Conservation (phyloP, 331 rosid species). For the Acacia pycnantha region DNA sequence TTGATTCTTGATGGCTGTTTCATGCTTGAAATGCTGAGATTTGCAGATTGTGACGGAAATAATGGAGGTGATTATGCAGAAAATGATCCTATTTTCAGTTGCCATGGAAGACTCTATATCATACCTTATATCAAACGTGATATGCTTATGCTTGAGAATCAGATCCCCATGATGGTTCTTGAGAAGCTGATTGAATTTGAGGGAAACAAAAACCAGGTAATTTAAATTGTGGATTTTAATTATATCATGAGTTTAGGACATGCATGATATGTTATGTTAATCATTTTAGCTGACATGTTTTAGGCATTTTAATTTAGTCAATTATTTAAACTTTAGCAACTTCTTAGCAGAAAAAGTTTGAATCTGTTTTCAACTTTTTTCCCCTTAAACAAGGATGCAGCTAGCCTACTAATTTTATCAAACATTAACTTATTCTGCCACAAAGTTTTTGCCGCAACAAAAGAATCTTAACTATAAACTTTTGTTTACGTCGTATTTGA, state of each 20-base stretch:
- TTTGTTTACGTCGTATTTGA: too few relatives aligned
- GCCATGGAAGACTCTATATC: constrained; percentile 42
- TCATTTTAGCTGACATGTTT: background rate
- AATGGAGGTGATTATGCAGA: constrained; percentile 30
- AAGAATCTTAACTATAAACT: too few relatives aligned
- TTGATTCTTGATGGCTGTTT: constrained; percentile 60
- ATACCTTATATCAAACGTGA: constrained; percentile 43
- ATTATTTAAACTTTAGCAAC: background rate
- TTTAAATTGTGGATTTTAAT: background rate
- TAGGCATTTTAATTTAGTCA: background rate
- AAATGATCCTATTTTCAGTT: constrained; percentile 51
- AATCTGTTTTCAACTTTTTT: too few relatives aligned
- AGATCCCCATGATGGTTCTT: constrained; percentile 44
- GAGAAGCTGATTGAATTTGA: constrained; percentile 33
- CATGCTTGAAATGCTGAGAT: constrained; percentile 37
- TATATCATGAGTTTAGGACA: background rate
- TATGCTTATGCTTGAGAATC: constrained; percentile 68
- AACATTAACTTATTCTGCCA: too few relatives aligned
- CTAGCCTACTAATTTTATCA: too few relatives aligned
- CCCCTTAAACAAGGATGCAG: too few relatives aligned
- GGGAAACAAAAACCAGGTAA: background rate
- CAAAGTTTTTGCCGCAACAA: too few relatives aligned
- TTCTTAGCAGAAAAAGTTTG: too few relatives aligned
- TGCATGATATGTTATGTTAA: background rate
- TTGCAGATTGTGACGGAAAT: too few relatives aligned